These are phyloP conservation scores for Paecilomyces dactylethromorphus DNA, from an alignment of 2,329 filamentous ascomycete genomes.

Conservation along the genomic window DNA sequence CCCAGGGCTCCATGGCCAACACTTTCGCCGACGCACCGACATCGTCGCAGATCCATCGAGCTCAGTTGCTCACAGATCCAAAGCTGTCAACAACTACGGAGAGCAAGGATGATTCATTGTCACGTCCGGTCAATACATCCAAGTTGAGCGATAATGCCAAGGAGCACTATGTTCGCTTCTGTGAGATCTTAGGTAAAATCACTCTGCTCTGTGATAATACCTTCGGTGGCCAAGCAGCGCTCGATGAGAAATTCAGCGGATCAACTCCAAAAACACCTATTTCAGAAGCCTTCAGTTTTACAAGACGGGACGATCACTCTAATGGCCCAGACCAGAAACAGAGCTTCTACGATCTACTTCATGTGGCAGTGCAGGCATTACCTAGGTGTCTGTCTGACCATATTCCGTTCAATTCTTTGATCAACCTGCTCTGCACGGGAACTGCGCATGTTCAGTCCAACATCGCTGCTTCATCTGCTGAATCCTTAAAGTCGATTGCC, in stretches of 20 bases:
- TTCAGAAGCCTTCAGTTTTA: slow-evolving; percentile 87
- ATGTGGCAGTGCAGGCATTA: slow-evolving; percentile 90
- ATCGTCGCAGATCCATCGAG: slow-evolving; percentile 27
- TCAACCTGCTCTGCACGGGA: slow-evolving; percentile 91
- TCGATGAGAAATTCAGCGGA: slow-evolving; percentile 90
- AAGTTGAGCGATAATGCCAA: slow-evolving; percentile 68
- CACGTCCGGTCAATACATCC: slow-evolving; percentile 51
- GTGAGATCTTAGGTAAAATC: slow-evolving; percentile 90
- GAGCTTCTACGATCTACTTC: slow-evolving; percentile 89
- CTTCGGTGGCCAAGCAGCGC: slow-evolving; percentile 88
- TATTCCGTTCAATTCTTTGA: slow-evolving; percentile 86
- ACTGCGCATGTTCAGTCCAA: slow-evolving; percentile 91
- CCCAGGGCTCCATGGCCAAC: slow-evolving; percentile 50
- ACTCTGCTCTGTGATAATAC: slow-evolving; percentile 95
- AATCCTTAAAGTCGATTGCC: slow-evolving; percentile 91
- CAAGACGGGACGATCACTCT: slow-evolving; percentile 71
- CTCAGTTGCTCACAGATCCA: slow-evolving; percentile 31
- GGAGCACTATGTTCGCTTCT: slow-evolving; percentile 85
- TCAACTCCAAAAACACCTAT: slow-evolving; percentile 91
- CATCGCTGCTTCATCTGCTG: slow-evolving; percentile 85
- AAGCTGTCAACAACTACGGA: slow-evolving; percentile 17
- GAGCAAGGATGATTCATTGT: slow-evolving; percentile 23
- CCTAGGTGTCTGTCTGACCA: slow-evolving; percentile 88
- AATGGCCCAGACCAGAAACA: slow-evolving; percentile 76
- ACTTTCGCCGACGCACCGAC: slow-evolving; percentile 30